These are phyloP conservation scores for Candida easanensis DNA, from an alignment of 805 yeast species.

Conservation along the genomic window DNA sequence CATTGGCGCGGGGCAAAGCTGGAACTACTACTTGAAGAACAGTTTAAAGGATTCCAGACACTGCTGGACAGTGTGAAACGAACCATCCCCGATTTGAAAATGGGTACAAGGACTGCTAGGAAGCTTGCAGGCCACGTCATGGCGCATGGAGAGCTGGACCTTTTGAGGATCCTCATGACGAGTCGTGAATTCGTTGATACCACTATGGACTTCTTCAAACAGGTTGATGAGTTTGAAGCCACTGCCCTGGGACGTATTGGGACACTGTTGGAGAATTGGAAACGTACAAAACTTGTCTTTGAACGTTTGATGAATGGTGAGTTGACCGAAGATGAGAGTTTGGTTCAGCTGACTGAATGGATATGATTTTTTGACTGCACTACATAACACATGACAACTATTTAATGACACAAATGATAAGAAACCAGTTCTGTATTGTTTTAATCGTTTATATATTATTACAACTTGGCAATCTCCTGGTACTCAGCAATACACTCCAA, in stretches of 20 bases:
- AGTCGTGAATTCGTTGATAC: constrained; percentile 1
- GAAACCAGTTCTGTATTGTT: neutral
- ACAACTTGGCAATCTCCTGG: constrained; percentile 14
- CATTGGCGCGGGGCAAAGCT: neutral
- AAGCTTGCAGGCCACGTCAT: constrained; percentile 1
- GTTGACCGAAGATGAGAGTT: no score
- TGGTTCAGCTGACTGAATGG: no score
- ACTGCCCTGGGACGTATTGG: neutral
- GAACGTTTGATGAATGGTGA: no score
- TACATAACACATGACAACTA: neutral
- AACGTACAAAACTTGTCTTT: neutral
- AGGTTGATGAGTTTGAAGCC: constrained; percentile 8
- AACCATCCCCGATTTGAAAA: neutral
- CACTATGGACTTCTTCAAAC: constrained; percentile 3
- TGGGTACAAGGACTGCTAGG: neutral
- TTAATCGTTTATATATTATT: neutral
- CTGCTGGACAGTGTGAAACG: neutral
- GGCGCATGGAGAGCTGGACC: constrained; percentile 3
- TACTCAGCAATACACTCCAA: constrained; percentile 45
- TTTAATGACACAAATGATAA: neutral
- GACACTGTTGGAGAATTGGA: neutral
- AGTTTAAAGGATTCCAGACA: neutral
- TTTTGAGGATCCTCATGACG: neutral
- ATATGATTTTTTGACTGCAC: no score
- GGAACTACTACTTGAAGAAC: neutral